A percentile compares a stretch with the other conserved stretches of the same genome.
phyloP scores from a whole-genome alignment of 208 protist genomes.

The Balamuthia mandrillaris region DNA sequence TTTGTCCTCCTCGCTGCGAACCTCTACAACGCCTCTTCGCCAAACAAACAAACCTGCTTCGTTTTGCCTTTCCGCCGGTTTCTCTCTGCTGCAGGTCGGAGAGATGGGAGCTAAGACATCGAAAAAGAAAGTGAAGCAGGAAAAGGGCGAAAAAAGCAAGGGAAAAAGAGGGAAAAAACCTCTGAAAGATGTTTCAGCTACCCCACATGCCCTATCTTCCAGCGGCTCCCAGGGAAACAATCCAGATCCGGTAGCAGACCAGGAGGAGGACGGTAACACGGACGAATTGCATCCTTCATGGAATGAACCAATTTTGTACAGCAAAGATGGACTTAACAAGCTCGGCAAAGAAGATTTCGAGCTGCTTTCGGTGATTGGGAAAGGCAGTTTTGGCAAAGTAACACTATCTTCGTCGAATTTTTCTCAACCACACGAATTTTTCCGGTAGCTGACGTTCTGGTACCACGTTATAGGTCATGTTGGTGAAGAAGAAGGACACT shows the following conservation, averaged over 20 bases:
- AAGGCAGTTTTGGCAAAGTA: constrained; percentile 71
- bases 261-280: not conserved
- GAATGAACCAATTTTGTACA: not conserved
- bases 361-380: constrained; percentile 71
- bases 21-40: not conserved
- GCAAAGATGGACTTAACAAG: constrained; percentile 10
- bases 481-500: constrained; percentile 65
- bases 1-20: too few relatives aligned
- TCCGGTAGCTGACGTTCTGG: not conserved
- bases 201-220: too few relatives aligned
- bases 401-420: constrained; percentile 11
- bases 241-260: not conserved
- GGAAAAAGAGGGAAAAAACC: not conserved
- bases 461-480: constrained; percentile 51
- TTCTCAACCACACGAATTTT: not conserved
- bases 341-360: constrained; percentile 71
- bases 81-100: not conserved
- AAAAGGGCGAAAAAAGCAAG: not conserved
- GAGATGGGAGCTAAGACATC: not conserved
- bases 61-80: not conserved
- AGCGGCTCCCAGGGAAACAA: too few relatives aligned
- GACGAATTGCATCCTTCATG: not conserved
- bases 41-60: not conserved
- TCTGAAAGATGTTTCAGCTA: not conserved
- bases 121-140: not conserved